Evolutionary conservation across 1,284 basidiomycete species (phyloP).

Genomic region (Kwoniella shivajii): DNA sequence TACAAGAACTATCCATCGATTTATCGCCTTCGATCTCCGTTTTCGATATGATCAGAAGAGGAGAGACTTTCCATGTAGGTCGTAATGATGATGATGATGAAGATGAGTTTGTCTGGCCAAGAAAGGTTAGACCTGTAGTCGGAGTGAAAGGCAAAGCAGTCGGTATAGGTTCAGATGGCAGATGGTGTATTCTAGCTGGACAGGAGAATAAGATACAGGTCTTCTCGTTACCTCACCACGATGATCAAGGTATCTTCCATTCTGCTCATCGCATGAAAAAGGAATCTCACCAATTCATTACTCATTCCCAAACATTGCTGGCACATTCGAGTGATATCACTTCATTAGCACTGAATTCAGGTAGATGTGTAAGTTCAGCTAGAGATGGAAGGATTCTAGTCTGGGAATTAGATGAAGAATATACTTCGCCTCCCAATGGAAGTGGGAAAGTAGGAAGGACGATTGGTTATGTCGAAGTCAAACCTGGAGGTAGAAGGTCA

Average conservation of each 20-base stretch:
- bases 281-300: constrained; percentile 20
- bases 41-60: constrained; percentile 23
- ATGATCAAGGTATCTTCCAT: constrained; percentile 28
- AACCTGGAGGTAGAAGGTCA: constrained; percentile 28
- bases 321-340: constrained; percentile 46
- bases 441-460: constrained; percentile 30
- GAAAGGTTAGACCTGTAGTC: constrained; percentile 33
- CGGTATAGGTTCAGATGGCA: constrained; percentile 47
- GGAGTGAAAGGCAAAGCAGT: constrained; percentile 45
- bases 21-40: background rate
- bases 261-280: constrained; percentile 3
- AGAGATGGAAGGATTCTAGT: constrained; percentile 50
- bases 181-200: constrained; percentile 52
- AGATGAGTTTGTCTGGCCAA: constrained; percentile 36
- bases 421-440: too few species aligned
- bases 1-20: constrained; percentile 48
- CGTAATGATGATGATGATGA: constrained; percentile 17
- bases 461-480: constrained; percentile 48
- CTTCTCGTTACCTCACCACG: constrained; percentile 39
- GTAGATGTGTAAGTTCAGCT: constrained; percentile 45
- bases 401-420: constrained; percentile 49
- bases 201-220: constrained; percentile 51
- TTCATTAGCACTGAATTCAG: constrained; percentile 39
- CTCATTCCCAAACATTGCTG: constrained; percentile 47
- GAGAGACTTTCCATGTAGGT: constrained; percentile 43